These are phyloP conservation scores for Saccharomyces mikatae DNA, from an alignment of 805 yeast genomes.

Conservation along the genomic window DNA sequence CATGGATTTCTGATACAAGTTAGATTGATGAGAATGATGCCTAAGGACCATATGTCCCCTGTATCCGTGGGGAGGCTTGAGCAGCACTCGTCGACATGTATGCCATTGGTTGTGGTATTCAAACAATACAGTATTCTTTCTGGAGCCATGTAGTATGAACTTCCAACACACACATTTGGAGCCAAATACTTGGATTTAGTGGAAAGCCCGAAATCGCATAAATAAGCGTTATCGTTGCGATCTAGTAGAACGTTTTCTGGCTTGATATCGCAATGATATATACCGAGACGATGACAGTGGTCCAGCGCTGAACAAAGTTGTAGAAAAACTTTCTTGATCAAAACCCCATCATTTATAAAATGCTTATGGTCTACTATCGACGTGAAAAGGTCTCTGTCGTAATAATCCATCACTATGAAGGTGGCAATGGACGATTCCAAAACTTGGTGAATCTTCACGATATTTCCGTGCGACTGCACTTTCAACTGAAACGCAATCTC, in stretches of 20 bases:
- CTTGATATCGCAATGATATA: constrained; percentile 89
- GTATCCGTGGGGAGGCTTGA: constrained; percentile 51
- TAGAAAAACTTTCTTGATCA: constrained; percentile 50
- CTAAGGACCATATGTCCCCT: constrained; percentile 85
- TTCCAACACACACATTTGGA: constrained; percentile 74
- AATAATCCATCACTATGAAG: constrained; percentile 80
- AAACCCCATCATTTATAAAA: constrained; percentile 44
- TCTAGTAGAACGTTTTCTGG: constrained; percentile 84
- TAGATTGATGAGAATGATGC: constrained; percentile 70
- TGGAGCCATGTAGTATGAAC: constrained; percentile 89
- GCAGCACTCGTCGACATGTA: constrained; percentile 1
- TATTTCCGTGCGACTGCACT: constrained; percentile 73
- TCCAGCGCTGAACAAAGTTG: constrained; percentile 79
- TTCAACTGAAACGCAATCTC: constrained; percentile 68
- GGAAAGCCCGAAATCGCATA: constrained; percentile 87
- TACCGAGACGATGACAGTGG: constrained; percentile 73
- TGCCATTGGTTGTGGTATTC: constrained; percentile 22
- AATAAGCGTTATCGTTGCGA: constrained; percentile 48
- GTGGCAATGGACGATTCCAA: constrained; percentile 49
- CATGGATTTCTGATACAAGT: constrained; percentile 85
- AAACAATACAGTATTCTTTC: constrained; percentile 43
- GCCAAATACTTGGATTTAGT: constrained; percentile 49
- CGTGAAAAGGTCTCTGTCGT: constrained; percentile 76
- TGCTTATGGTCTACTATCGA: constrained; percentile 70
- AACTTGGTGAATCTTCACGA: constrained; percentile 68